Base-by-base conservation (phyloP, 225 moss, liverwort and hornwort genomes). In the Physcomitrellopsis africana region DNA sequence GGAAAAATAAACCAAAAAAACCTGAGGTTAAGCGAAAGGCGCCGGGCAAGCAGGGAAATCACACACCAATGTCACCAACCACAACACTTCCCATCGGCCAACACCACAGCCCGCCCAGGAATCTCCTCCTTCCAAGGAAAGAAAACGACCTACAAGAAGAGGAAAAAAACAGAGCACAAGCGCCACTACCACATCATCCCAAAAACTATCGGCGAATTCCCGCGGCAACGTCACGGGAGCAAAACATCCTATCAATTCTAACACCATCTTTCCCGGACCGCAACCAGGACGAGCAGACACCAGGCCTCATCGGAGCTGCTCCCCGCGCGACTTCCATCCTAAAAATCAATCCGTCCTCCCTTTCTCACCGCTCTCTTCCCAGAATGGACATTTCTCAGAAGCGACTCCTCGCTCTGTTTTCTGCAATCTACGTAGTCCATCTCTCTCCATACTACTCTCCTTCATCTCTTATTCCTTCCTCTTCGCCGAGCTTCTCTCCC, bases 401-500 rank as follows among this genome's bases (percentile, higher is more conserved):
- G 51, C 60, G n/a, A 63, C 66, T 7, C 65, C 69, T 69, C 9
- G 7, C 23, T 37, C 32, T 37, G 7, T 41, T 48, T 23, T 46
- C 60, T 51, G 51, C 77, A 69, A 78, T 59, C 78, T 78, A 46
- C 78, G 4, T 20, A 72, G 67, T 22, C 63, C 22, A 17, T 2
- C 72, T 62, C 56, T 41, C 14, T 53, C 44, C 62, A 61, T 61
- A n/a, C 26, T 27, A 8, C 15, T 17, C 22, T 49, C 37, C 9
- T 24, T 16, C 11, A 57, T 17, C 32, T 68, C 37, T 16, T 58
- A 17, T 17, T 9, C 16, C 17, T n/a, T 24, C 59, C 20, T 29
- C 32, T 37, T 37, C 32, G 32, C 32, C 32, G 32, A 37, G 32
- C 32, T 37, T 37, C 32, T 37, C 32, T 37, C 32, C 32, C 32